These are phyloP conservation scores for Aspergillus spinulosporus DNA, from an alignment of 2,329 filamentous ascomycete genomes.

Conservation along the genomic window DNA sequence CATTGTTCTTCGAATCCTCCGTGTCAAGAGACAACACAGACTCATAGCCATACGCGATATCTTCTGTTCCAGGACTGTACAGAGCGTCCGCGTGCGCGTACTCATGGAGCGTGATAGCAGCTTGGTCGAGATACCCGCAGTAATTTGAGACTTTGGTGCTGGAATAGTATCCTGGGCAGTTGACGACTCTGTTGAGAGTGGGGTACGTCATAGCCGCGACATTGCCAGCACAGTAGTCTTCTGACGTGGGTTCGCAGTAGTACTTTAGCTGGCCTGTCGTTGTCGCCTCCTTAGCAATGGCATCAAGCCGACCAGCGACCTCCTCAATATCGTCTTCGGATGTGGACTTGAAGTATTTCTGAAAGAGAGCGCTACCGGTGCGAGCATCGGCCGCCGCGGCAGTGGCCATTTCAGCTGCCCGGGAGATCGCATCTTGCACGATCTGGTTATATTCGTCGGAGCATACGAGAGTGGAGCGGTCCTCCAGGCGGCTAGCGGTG, in stretches of 20 bases:
- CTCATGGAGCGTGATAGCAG: constrained; percentile 18
- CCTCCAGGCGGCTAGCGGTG: background rate
- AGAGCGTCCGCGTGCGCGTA: constrained; percentile 17
- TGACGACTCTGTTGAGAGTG: constrained; percentile 16
- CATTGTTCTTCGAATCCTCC: constrained; percentile 14
- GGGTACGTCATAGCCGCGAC: constrained; percentile 22
- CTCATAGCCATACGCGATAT: constrained; percentile 18
- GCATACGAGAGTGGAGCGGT: constrained; percentile 18
- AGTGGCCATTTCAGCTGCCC: constrained; percentile 19
- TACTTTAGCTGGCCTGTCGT: constrained; percentile 17
- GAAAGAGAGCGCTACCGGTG: constrained; percentile 11
- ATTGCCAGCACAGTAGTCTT: constrained; percentile 20
- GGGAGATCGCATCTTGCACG: constrained; percentile 14
- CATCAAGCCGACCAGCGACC: constrained; percentile 18
- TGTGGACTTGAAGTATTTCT: constrained; percentile 21
- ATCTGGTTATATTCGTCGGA: constrained; percentile 14
- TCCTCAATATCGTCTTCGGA: constrained; percentile 6
- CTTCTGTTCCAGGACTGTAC: constrained; percentile 20
- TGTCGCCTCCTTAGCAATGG: constrained; percentile 19
- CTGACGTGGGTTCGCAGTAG: constrained; percentile 17
- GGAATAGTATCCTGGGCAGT: constrained; percentile 21
- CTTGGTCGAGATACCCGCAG: constrained; percentile 18
- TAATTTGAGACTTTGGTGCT: constrained; percentile 4
- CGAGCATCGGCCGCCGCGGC: constrained; percentile 18
- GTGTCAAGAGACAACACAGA: constrained; percentile 14